phyloP scores from a whole-genome alignment of 257 asterid genomes.

The Parsonsia alboflavescens region DNA sequence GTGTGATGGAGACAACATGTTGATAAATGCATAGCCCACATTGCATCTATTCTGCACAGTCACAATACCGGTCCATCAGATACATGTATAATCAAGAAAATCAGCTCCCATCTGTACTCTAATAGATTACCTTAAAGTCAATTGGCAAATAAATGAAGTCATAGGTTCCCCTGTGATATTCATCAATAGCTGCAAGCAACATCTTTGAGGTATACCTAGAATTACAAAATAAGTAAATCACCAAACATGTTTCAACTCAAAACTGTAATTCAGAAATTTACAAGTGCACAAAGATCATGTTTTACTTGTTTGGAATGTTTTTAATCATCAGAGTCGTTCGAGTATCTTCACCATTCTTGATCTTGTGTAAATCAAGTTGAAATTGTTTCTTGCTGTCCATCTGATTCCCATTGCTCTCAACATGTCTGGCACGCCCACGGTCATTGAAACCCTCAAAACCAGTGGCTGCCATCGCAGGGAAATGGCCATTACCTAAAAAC shows the following conservation, averaged over 20 bases:
- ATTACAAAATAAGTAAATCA: conserved; percentile 7
- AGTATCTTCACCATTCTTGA: conserved; percentile 54
- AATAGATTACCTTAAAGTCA: conserved; percentile 58
- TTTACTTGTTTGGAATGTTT: conserved; percentile 84
- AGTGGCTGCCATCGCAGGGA: conserved; percentile 25
- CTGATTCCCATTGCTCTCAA: conserved; percentile 39
- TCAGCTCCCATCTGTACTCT: not conserved
- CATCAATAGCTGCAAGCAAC: conserved; percentile 66
- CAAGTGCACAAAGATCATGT: not conserved
- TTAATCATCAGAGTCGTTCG: conserved; percentile 78
- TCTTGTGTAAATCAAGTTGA: conserved; percentile 65
- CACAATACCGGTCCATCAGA: conserved; percentile 14
- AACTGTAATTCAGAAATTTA: not conserved
- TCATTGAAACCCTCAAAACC: conserved; percentile 40
- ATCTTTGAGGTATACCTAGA: conserved; percentile 78
- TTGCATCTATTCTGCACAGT: conserved; percentile 81
- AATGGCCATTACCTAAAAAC: conserved; percentile 29
- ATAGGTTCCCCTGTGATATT: conserved; percentile 59
- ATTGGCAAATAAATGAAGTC: conserved; percentile 85
- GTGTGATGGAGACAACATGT: conserved; percentile 60
- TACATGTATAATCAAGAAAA: not conserved
- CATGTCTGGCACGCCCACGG: conserved; percentile 29
- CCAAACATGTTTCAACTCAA: not conserved
- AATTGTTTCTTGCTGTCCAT: conserved; percentile 44
- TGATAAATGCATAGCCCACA: conserved; percentile 86